phyloP scores from a whole-genome alignment of 1,139 yeast species.

The Saccharomyces hybrid region DNA sequence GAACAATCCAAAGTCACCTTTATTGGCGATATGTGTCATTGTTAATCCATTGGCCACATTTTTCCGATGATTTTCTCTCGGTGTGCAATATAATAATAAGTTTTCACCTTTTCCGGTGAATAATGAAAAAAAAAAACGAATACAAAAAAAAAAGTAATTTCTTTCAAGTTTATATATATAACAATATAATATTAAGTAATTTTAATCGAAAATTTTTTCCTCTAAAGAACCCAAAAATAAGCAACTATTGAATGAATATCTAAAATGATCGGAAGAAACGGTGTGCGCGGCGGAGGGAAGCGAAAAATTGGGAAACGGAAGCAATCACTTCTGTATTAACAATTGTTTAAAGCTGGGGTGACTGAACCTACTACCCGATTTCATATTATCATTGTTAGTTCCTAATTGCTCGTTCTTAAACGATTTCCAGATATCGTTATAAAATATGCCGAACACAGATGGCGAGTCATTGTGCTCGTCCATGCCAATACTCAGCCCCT shows the following conservation, averaged over 20 bases:
- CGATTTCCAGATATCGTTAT: constrained; percentile 24
- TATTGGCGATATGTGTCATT: neutral
- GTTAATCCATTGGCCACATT: neutral
- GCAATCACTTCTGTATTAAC: constrained; percentile 6
- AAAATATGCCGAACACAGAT: constrained; percentile 28
- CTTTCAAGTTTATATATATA: neutral
- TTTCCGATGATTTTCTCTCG: neutral
- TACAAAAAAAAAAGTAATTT: neutral
- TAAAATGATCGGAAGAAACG: neutral
- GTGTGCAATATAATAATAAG: neutral
- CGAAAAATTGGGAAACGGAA: neutral
- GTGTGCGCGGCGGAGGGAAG: neutral
- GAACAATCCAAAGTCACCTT: neutral
- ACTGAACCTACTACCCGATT: constrained; percentile 11
- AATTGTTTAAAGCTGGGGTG: constrained; percentile 15
- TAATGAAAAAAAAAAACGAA: neutral
- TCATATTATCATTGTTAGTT: neutral
- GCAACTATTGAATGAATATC: neutral
- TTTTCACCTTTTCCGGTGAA: neutral
- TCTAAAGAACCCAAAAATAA: neutral
- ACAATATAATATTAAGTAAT: neutral
- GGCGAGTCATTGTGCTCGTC: constrained; percentile 25
- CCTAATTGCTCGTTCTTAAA: neutral
- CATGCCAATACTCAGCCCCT: constrained; percentile 20
- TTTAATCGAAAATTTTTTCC: neutral